A percentile compares a stretch with the other conserved stretches of the same genome.
Conservation (phyloP, 164 flowering plant species). For the Macadamia integrifolia region DNA sequence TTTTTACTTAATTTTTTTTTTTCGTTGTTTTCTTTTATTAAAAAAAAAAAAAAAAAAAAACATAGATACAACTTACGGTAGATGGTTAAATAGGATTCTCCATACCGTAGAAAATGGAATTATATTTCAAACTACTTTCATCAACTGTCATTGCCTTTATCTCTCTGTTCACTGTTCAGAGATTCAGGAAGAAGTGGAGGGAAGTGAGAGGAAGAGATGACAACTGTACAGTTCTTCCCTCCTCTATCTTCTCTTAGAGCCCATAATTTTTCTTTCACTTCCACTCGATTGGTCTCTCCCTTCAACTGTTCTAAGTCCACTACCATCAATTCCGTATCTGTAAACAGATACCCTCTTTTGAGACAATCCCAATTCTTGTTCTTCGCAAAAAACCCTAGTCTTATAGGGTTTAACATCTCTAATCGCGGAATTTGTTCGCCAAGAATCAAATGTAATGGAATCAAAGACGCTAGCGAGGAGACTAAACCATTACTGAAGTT, state of each 20-base stretch:
- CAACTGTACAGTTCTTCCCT: slow-evolving; percentile 30
- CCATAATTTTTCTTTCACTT: slow-evolving; percentile 11
- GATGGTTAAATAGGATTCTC: too few relatives aligned
- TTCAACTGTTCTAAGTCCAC: slow-evolving; percentile 17
- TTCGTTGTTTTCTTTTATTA: too few relatives aligned
- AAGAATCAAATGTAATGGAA: slow-evolving; percentile 34
- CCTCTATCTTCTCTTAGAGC: slow-evolving; percentile 15
- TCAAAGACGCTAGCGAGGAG: slow-evolving; percentile 46
- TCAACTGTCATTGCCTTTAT: background rate
- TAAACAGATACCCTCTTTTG: slow-evolving; percentile 11
- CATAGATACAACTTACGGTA: too few relatives aligned
- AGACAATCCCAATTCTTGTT: slow-evolving; percentile 19
- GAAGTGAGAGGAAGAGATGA: slow-evolving; percentile 12
- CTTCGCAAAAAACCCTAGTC: slow-evolving; percentile 14
- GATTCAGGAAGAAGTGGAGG: background rate
- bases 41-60: too few relatives aligned
- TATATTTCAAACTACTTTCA: too few relatives aligned
- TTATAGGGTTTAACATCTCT: slow-evolving; percentile 14
- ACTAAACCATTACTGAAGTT: slow-evolving; percentile 29
- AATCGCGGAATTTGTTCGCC: slow-evolving; percentile 10
- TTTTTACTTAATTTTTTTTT: too few relatives aligned
- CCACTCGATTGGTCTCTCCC: slow-evolving; percentile 14
- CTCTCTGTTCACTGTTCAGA: background rate
- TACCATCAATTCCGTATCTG: slow-evolving; percentile 11
- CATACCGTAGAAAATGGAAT: too few relatives aligned